Evolutionary conservation across 2,329 filamentous ascomycete genomes (phyloP), one percentile per base, ranked within the genome.

Genomic region (Talaromyces albobiverticillius): DNA sequence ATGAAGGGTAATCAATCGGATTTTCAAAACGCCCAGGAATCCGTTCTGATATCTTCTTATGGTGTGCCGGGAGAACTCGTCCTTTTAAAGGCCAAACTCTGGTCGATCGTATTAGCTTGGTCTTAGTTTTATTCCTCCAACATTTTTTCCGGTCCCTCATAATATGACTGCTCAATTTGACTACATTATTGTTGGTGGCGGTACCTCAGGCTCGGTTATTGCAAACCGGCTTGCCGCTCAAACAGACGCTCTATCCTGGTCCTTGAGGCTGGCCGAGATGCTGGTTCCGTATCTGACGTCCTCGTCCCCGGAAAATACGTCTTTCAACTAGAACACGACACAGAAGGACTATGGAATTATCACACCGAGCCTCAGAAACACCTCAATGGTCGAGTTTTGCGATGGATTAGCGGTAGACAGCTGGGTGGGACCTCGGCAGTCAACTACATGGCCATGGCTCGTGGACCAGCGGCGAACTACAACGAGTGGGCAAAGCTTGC

Each of bases 171-270:
- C 26, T 29, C 26, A 10, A 6, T 62, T 58, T 49, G 62, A 64
- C 43, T 64, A 56, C 56, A 51, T 64, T 4, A 46, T 64, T 10
- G 53, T 63, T 18, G 62, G 62, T 16, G 62, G 61, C 14, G 62
- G 61, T n/a, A 62, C 59, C 18, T 59, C 59, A 45, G 62, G 62
- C 5, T 55, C 62, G 29, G 56, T 55, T 23, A 42, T 63, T 10
- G 62, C 60, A 13, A 56, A 49, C 38, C 60, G 62, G 4, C 46
- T 64, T 29, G 60, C 59, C 16, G 61, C 63, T 38, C 55, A 62
- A 10, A 6, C 29, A 7, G 25, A 36, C 18, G 36, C 20, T 36
- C 7, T 14, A 34, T 53, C n/a, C 29, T 53, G 9, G 26, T 53
- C 22, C 41, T 53, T 25, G 51, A 53, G 43, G 43, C 51, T 14